Evolutionary conservation across 2,329 filamentous ascomycete species (phyloP).

Genomic region (Metarhizium brunneum): DNA sequence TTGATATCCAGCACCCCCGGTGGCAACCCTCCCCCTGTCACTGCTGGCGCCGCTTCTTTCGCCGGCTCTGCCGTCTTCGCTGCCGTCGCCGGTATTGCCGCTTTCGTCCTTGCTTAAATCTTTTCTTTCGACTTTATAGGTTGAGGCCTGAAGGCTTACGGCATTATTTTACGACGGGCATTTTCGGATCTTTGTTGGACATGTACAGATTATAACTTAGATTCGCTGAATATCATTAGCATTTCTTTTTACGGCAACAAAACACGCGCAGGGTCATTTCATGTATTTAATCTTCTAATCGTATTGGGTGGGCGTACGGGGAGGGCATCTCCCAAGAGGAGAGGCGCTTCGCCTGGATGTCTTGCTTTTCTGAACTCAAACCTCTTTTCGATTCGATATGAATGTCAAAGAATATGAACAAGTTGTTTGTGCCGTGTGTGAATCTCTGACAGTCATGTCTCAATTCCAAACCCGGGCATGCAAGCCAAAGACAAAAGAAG

Average conservation of each 20-base stretch:
- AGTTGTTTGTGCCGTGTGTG: neutral
- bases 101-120: constrained; percentile 46
- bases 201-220: constrained; percentile 30
- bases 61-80: constrained; percentile 45
- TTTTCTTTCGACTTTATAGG: constrained; percentile 23
- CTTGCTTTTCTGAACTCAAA: constrained; percentile 8
- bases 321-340: constrained; percentile 8
- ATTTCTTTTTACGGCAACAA: constrained; percentile 16
- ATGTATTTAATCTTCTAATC: constrained; percentile 42
- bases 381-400: constrained; percentile 1
- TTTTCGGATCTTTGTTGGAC: constrained; percentile 21
- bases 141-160: constrained; percentile 31
- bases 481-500: no score
- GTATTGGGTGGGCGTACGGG: constrained; percentile 17
- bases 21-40: constrained; percentile 27
- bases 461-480: neutral
- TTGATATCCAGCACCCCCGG: constrained; percentile 13
- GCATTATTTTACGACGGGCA: constrained; percentile 25
- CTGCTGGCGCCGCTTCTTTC: constrained; percentile 43
- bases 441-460: neutral
- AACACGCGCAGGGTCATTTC: constrained; percentile 9
- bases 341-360: constrained; percentile 10
- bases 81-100: constrained; percentile 44
- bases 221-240: constrained; percentile 22
- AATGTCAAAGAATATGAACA: no score